phyloP scores from a whole-genome alignment of 139 green algal species.

The Coelastrella sp. region DNA sequence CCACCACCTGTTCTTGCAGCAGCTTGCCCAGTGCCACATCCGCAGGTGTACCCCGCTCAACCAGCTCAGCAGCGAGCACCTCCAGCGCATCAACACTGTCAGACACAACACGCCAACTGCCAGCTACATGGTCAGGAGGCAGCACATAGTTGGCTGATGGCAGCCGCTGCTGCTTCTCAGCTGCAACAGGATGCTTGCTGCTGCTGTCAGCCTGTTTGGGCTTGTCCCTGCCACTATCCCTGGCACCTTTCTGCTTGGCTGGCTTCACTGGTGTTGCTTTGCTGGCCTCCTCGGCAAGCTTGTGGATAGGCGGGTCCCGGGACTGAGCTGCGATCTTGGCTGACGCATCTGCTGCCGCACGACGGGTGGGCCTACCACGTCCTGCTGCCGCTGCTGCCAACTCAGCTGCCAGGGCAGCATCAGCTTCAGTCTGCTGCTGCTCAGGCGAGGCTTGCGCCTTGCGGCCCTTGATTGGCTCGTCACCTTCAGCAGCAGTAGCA shows the following conservation, averaged over 20 bases:
- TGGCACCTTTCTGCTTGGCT: not conserved
- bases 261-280: not conserved
- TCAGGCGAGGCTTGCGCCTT: not conserved
- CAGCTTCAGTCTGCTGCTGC: constrained; percentile 24
- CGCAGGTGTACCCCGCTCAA: not conserved
- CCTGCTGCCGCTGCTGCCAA: not conserved
- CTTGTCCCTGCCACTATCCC: not conserved
- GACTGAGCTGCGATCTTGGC: constrained; percentile 38
- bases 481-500: not conserved
- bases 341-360: constrained; percentile 30
- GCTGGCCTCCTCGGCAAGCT: constrained; percentile 16
- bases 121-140: constrained; percentile 25
- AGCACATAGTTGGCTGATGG: constrained; percentile 20
- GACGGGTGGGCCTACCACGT: constrained; percentile 1
- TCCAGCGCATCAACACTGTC: constrained; percentile 26
- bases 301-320: not conserved
- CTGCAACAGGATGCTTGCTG: not conserved
- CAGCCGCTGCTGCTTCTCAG: not conserved
- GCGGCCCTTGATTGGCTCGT: not conserved
- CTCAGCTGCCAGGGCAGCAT: not conserved
- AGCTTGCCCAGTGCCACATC: constrained; percentile 14
- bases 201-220: not conserved
- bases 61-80: not conserved
- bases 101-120: constrained; percentile 29
- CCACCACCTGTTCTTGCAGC: constrained; percentile 41